These are phyloP conservation scores for Trichosporon inkin DNA, from an alignment of 1,284 basidiomycete genomes.

Conservation along the genomic window DNA sequence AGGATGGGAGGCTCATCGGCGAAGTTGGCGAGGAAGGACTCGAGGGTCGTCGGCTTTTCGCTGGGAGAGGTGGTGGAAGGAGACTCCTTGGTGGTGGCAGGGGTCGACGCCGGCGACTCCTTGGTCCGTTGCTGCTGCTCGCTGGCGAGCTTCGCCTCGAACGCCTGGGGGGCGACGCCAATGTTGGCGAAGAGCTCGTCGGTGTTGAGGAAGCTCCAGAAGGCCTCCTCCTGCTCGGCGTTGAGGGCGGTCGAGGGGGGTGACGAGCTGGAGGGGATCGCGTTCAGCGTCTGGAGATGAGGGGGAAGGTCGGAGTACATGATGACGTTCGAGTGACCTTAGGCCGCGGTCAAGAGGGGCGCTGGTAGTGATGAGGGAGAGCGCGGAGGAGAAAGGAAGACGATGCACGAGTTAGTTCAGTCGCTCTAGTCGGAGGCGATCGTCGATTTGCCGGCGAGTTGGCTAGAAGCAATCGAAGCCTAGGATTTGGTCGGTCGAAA, in stretches of 20 bases:
- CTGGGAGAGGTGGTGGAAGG: slow-evolving; percentile 5
- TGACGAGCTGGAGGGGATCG: slow-evolving; percentile 29
- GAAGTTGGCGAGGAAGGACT: slow-evolving; percentile 47
- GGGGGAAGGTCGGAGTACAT: slow-evolving; percentile 24
- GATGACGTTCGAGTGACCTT: neutral
- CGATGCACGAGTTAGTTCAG: too few species aligned
- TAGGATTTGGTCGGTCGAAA: too few species aligned
- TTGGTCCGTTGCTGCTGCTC: slow-evolving; percentile 9
- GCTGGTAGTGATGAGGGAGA: too few species aligned
- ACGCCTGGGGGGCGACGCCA: slow-evolving; percentile 33
- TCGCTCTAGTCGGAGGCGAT: too few species aligned
- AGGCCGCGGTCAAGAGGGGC: neutral
- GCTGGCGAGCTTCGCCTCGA: slow-evolving; percentile 19
- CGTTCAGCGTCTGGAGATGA: slow-evolving; percentile 25
- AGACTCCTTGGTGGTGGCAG: slow-evolving; percentile 14
- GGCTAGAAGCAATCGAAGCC: too few species aligned
- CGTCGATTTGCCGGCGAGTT: too few species aligned
- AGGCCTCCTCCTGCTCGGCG: slow-evolving; percentile 41
- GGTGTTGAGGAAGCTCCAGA: slow-evolving; percentile 46
- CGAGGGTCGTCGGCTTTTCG: slow-evolving; percentile 30
- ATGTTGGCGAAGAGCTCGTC: slow-evolving; percentile 45
- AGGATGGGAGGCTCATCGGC: slow-evolving; percentile 25
- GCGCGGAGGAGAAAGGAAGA: too few species aligned
- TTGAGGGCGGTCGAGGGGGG: slow-evolving; percentile 34
- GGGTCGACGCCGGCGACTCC: slow-evolving; percentile 14